Percentiles rank a stretch among this genome's conserved stretches.
These are phyloP conservation scores for Vigna angularis DNA, from an alignment of 306 rosid genomes.

Conservation along the genomic window DNA sequence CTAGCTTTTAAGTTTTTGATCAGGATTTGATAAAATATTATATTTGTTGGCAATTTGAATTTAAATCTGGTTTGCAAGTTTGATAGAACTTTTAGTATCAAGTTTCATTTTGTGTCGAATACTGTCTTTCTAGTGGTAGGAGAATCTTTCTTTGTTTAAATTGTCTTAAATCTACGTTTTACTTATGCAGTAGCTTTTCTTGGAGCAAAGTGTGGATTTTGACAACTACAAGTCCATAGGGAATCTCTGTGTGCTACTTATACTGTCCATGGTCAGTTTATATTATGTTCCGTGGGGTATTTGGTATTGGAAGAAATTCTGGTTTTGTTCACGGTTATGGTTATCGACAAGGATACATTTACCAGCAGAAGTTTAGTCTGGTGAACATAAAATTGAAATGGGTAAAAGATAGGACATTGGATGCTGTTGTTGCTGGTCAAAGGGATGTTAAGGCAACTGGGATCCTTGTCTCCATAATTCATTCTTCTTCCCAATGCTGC, in stretches of 20 bases:
- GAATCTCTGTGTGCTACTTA: conserved; percentile 9
- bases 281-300: conserved; percentile 45
- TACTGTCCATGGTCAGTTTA: neutral
- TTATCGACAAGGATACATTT: conserved; percentile 47
- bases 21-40: neutral
- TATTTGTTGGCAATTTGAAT: neutral
- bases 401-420: conserved; percentile 80
- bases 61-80: neutral
- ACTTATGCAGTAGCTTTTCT: conserved; percentile 28
- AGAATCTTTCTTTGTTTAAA: conserved; percentile 4
- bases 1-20: neutral
- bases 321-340: conserved; percentile 41
- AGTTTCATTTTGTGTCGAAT: neutral
- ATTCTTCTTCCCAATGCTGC: conserved; percentile 53
- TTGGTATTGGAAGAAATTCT: conserved; percentile 41
- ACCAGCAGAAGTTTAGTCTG: conserved; percentile 64
- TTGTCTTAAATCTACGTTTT: conserved; percentile 3
- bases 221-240: conserved; percentile 18
- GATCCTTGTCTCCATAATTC: conserved; percentile 67
- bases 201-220: conserved; percentile 13
- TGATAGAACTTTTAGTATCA: neutral
- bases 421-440: conserved; percentile 64
- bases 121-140: neutral
- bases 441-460: conserved; percentile 79
- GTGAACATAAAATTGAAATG: conserved; percentile 89